phyloP scores from a whole-genome alignment of 805 yeast genomes.

The Starmerella powellii region DNA sequence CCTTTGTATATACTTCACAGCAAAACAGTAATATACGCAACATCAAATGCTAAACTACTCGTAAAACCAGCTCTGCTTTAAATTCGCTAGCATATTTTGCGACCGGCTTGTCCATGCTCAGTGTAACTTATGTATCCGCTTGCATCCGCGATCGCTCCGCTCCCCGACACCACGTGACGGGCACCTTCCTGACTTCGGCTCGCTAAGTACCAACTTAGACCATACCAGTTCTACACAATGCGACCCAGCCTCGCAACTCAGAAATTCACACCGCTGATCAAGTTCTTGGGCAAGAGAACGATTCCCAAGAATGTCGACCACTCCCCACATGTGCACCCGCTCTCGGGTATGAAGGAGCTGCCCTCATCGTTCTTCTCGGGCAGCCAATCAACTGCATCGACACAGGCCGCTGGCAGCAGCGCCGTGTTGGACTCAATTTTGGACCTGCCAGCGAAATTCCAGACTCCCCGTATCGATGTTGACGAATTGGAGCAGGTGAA shows the following conservation, averaged over 20 bases:
- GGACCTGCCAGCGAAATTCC: slow-evolving; percentile 63
- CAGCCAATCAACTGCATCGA: slow-evolving; percentile 21
- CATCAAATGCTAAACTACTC: no score
- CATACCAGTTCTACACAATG: slow-evolving; percentile 6
- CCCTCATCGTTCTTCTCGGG: slow-evolving; percentile 28
- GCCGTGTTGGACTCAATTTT: slow-evolving; percentile 37
- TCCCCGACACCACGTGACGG: no score
- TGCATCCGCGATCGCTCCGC: no score
- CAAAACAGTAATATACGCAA: no score
- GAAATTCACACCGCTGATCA: slow-evolving; percentile 43
- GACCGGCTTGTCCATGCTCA: no score
- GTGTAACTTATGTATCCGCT: no score
- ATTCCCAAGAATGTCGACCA: slow-evolving; percentile 31
- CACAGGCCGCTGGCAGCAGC: slow-evolving; percentile 19
- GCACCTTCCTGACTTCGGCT: no score
- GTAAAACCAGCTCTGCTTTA: no score
- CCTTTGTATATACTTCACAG: neutral
- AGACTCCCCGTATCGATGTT: slow-evolving; percentile 50
- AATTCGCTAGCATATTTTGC: no score
- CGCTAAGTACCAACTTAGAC: no score
- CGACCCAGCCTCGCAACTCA: slow-evolving; percentile 4
- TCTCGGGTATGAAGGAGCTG: slow-evolving; percentile 31
- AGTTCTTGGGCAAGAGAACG: slow-evolving; percentile 69
- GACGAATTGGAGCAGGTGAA: slow-evolving; percentile 64
- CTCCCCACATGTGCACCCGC: slow-evolving; percentile 33